A percentile compares a stretch with the other conserved stretches of the same genome.
These are phyloP conservation scores for Exophiala mesophila DNA, from an alignment of 2,329 filamentous ascomycete species.

Conservation along the genomic window DNA sequence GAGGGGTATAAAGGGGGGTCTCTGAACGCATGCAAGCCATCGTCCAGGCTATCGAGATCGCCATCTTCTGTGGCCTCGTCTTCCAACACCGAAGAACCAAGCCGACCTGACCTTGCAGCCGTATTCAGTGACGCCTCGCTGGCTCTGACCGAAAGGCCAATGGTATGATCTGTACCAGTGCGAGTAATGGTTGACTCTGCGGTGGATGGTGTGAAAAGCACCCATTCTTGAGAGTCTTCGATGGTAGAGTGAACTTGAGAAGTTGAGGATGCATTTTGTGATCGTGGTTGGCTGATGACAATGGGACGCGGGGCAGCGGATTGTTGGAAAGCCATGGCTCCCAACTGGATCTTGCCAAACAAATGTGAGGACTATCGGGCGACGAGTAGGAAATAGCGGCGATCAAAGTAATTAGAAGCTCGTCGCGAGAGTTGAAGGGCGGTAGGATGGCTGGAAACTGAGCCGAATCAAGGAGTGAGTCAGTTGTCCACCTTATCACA, in stretches of 20 bases:
- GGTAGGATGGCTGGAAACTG: too few relatives aligned
- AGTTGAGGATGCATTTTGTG: slow-evolving; percentile 23
- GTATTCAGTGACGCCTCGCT: slow-evolving; percentile 78
- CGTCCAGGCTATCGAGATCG: slow-evolving; percentile 89
- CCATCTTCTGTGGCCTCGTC: slow-evolving; percentile 55
- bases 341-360: too few relatives aligned
- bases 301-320: slow-evolving; percentile 20
- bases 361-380: too few relatives aligned
- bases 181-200: slow-evolving; percentile 61
- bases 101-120: slow-evolving; percentile 55
- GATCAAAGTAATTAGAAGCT: too few relatives aligned
- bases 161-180: slow-evolving; percentile 60
- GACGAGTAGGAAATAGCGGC: too few relatives aligned
- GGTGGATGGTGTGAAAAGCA: slow-evolving; percentile 79
- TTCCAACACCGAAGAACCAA: slow-evolving; percentile 44
- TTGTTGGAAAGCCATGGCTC: slow-evolving; percentile 23
- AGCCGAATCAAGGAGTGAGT: too few relatives aligned
- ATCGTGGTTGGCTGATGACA: slow-evolving; percentile 14
- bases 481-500: too few relatives aligned
- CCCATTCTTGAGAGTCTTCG: slow-evolving; percentile 86
- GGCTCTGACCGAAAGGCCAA: slow-evolving; percentile 61
- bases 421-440: too few relatives aligned
- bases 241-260: slow-evolving; percentile 23
- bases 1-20: slow-evolving; percentile 49
- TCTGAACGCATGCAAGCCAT: slow-evolving; percentile 83